Evolutionary conservation across 2,329 filamentous ascomycete species (phyloP).

Genomic region (Aspergillus costaricaensis): DNA sequence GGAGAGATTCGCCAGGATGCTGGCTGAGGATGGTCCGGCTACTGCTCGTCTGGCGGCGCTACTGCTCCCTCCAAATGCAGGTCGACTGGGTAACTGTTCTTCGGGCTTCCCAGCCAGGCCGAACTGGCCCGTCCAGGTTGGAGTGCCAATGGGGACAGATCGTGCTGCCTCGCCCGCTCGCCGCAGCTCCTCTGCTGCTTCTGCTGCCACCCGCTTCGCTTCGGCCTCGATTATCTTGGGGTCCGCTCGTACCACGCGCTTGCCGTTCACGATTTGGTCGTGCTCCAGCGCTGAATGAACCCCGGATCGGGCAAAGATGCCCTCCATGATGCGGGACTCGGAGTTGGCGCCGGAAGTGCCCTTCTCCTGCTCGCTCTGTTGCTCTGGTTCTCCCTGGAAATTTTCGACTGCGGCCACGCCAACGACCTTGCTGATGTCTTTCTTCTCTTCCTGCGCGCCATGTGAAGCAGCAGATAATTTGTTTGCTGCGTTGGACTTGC

Average conservation of each 20-base stretch:
- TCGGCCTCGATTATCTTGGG: slow-evolving; percentile 77
- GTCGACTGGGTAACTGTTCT: slow-evolving; percentile 46
- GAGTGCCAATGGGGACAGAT: slow-evolving; percentile 74
- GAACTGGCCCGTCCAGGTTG: slow-evolving; percentile 89
- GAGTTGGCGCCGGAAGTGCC: slow-evolving; percentile 36
- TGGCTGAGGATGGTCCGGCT: slow-evolving; percentile 43
- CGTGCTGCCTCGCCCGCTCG: slow-evolving; percentile 72
- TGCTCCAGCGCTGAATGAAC: slow-evolving; percentile 93
- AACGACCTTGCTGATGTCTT: slow-evolving; percentile 56
- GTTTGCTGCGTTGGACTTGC: neutral
- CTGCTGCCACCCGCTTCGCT: slow-evolving; percentile 74
- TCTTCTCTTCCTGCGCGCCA: slow-evolving; percentile 35
- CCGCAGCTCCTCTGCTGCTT: slow-evolving; percentile 75
- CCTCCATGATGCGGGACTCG: slow-evolving; percentile 80
- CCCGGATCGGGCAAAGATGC: slow-evolving; percentile 81
- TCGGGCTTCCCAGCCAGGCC: slow-evolving; percentile 74
- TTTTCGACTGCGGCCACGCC: slow-evolving; percentile 67
- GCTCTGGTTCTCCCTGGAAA: slow-evolving; percentile 56
- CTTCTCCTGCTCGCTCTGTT: slow-evolving; percentile 21
- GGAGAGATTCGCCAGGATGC: slow-evolving; percentile 43
- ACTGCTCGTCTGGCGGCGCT: slow-evolving; percentile 38
- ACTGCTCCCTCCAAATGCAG: slow-evolving; percentile 44
- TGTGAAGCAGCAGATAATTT: neutral
- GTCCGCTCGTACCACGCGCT: slow-evolving; percentile 70
- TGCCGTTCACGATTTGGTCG: slow-evolving; percentile 83